A percentile compares a stretch with the other conserved stretches of the same genome.
phyloP scores from a whole-genome alignment of 2,329 filamentous ascomycete genomes.

The Ceratocystis cubensis region DNA sequence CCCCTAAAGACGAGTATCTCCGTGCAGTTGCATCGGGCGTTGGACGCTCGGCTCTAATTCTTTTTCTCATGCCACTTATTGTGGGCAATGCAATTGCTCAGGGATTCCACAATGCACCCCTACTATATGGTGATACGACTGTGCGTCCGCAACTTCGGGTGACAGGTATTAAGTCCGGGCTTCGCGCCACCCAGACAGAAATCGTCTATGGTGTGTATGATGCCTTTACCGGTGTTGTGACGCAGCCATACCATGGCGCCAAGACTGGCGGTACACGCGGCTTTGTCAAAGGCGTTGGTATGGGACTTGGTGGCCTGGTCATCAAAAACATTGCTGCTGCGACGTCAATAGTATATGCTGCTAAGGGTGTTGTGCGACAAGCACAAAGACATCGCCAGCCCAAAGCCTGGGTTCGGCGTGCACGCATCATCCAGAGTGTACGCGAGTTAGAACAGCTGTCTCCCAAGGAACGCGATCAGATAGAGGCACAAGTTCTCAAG shows the following conservation, averaged over 20 bases:
- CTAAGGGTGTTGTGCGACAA: slow-evolving; percentile 54
- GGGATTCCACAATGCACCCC: slow-evolving; percentile 58
- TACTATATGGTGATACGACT: slow-evolving; percentile 57
- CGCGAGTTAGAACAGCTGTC: slow-evolving; percentile 32
- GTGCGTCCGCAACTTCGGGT: slow-evolving; percentile 51
- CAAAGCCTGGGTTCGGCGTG: slow-evolving; percentile 40
- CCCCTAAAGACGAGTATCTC: slow-evolving; percentile 31
- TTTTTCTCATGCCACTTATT: slow-evolving; percentile 47
- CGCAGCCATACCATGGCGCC: slow-evolving; percentile 36
- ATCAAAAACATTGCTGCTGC: slow-evolving; percentile 53
- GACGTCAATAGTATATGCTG: slow-evolving; percentile 46
- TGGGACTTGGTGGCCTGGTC: slow-evolving; percentile 50
- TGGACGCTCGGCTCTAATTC: slow-evolving; percentile 37
- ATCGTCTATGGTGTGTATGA: slow-evolving; percentile 53
- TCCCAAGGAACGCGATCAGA: slow-evolving; percentile 26
- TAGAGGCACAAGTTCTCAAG: slow-evolving; percentile 28
- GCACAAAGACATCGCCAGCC: slow-evolving; percentile 41
- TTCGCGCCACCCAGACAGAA: slow-evolving; percentile 48
- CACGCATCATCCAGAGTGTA: slow-evolving; percentile 47
- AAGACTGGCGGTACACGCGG: slow-evolving; percentile 38
- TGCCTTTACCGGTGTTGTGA: slow-evolving; percentile 49
- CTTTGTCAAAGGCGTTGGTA: slow-evolving; percentile 44
- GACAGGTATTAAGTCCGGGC: slow-evolving; percentile 51
- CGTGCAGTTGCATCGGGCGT: slow-evolving; percentile 42
- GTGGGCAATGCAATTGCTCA: slow-evolving; percentile 50